Evolutionary conservation across 495 filamentous ascomycete genomes (phyloP), one percentile per base, ranked within the genome.

Genomic region (Aspergillus homomorphus): DNA sequence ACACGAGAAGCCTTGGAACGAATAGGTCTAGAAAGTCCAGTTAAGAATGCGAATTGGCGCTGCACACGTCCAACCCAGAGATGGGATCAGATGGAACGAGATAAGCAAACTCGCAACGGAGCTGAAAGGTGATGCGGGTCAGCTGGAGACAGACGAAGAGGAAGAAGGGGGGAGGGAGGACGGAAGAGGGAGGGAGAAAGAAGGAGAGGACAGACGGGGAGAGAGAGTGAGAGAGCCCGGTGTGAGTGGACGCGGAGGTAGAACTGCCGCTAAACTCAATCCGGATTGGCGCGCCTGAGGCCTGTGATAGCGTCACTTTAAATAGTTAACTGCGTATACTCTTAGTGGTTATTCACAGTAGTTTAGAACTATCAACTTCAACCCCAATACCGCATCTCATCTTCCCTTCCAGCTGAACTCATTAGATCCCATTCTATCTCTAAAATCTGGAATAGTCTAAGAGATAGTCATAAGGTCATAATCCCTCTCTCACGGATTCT

Each of bases 1-100:
- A 77, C 75, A 76, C 7, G 48, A 77, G 72, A 77, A 75, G 72
- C 75, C 75, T 68, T 67, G 33, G 12, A 38, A 38, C 15, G 33
- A 54, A 45, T 57, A 63, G 60, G 57, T 58, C 58, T 57, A 58
- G 67, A 56, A 45, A 55, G 28, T 43, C 54, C 54, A 58, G 44
- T 51, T 38, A 12, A 54, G 57, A 43, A 26, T 16, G 49, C 30
- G 50, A 58, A 46, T 48, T 54, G 57, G 59, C 62, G 59, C 59
- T 23, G 19, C 54, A 41, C 19, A 59, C 48, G 54, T 61, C 58
- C 53, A 57, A 62, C 55, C 58, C 56, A 57, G 66, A 21, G 28
- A 28, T 22, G 23, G 10, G 18, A 23, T 28, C 59, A 26, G 59
- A 64, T 45, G 49, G 45, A 49, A 59, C 45, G 54, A 62, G 53